phyloP scores from a whole-genome alignment of 2,329 filamentous ascomycete species.

The Xylaria sp. region DNA sequence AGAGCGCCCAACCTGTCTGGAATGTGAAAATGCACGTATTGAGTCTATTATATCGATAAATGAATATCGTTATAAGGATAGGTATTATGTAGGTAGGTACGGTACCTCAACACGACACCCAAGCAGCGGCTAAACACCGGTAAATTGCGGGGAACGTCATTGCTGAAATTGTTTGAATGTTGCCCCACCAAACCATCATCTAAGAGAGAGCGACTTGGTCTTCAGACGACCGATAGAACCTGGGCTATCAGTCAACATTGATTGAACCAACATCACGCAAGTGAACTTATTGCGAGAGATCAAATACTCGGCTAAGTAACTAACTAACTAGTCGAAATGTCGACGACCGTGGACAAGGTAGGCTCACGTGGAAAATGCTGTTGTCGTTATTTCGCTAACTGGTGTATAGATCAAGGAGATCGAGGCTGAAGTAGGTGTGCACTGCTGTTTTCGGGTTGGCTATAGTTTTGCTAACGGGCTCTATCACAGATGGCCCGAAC shows the following conservation, averaged over 20 bases:
- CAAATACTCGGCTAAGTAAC: not conserved
- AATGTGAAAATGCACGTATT: not conserved
- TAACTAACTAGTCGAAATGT: conserved; percentile 71
- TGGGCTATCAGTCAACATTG: conserved; percentile 7
- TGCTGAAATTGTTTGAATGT: conserved; percentile 39
- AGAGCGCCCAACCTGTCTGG: no score
- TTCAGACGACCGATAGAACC: not conserved
- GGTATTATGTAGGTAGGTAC: not conserved
- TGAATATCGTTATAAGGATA: conserved; percentile 21
- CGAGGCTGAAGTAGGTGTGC: conserved; percentile 82
- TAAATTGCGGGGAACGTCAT: conserved; percentile 44
- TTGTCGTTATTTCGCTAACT: conserved; percentile 49
- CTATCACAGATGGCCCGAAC: conserved; percentile 84
- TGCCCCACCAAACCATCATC: conserved; percentile 38
- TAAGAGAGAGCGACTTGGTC: not conserved
- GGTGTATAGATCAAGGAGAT: conserved; percentile 87
- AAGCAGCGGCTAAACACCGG: conserved; percentile 41
- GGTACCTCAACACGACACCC: no score
- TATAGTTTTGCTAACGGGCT: conserved; percentile 36
- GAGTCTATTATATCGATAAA: not conserved
- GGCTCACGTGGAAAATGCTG: conserved; percentile 45
- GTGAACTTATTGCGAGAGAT: not conserved
- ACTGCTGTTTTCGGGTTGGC: conserved; percentile 24
- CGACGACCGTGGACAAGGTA: conserved; percentile 98
- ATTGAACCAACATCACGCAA: conserved; percentile 4